Evolutionary conservation across 75 land plant genomes (phyloP).

Genomic region (Cryptomeria japonica): DNA sequence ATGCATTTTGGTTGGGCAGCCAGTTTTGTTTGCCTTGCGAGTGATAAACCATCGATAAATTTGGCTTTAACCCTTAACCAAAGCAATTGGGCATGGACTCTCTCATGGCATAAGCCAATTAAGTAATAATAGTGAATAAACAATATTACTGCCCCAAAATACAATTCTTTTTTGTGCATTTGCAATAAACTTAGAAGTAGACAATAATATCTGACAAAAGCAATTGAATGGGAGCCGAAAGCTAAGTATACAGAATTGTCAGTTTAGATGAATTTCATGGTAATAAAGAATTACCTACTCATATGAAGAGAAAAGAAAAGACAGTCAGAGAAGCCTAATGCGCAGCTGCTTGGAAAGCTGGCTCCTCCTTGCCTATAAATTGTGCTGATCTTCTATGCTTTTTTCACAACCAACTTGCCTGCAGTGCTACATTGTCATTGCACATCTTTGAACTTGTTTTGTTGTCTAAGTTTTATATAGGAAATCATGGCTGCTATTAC

Average conservation of each 20-base stretch:
- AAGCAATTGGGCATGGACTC: too few species aligned
- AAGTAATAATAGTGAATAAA: too few species aligned
- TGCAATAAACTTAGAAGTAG: neutral
- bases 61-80: too few species aligned
- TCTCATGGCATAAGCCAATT: too few species aligned
- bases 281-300: neutral
- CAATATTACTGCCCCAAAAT: too few species aligned
- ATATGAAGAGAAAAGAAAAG: neutral
- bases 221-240: neutral
- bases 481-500: neutral
- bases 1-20: too few species aligned
- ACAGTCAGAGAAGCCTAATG: neutral
- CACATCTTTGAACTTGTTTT: neutral
- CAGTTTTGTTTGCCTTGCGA: too few species aligned
- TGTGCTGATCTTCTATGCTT: neutral
- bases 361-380: neutral
- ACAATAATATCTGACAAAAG: neutral
- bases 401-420: neutral
- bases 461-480: neutral
- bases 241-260: neutral
- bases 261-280: neutral
- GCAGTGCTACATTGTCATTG: neutral
- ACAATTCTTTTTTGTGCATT: neutral
- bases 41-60: too few species aligned
- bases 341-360: too few species aligned